Conservation (phyloP, 495 filamentous ascomycete genomes). For the Cudoniella acicularis region DNA sequence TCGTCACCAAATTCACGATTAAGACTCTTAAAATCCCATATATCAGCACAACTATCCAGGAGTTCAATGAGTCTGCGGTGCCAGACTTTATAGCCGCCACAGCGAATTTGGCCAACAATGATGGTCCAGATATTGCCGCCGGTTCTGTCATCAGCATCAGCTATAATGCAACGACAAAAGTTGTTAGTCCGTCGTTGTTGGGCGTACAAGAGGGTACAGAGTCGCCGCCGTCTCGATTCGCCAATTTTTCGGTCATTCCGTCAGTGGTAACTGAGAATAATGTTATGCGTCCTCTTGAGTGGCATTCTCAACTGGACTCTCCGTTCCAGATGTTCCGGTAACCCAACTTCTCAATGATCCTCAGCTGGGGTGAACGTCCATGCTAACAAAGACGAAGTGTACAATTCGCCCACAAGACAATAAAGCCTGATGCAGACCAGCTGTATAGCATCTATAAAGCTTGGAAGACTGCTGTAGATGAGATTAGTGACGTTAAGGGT, state of each 20-base stretch:
- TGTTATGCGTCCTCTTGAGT: background rate
- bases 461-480: constrained; percentile 7
- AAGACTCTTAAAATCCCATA: constrained; percentile 32
- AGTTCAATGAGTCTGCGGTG: background rate
- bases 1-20: constrained; percentile 47
- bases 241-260: constrained; percentile 10
- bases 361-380: too few species aligned
- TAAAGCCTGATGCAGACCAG: constrained; percentile 5
- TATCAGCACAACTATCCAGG: constrained; percentile 9
- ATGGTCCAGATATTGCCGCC: constrained; percentile 5
- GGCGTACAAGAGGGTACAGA: constrained; percentile 7
- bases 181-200: background rate
- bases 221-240: constrained; percentile 9
- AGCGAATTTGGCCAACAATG: background rate
- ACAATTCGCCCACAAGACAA: constrained; percentile 6
- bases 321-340: constrained; percentile 4
- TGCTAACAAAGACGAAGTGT: too few species aligned
- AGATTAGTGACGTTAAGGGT: constrained; percentile 3
- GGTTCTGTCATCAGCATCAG: constrained; percentile 6
- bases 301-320: constrained; percentile 4
- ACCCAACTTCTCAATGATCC: too few species aligned
- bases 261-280: background rate
- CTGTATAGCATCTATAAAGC: constrained; percentile 8
- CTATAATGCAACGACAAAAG: constrained; percentile 5
- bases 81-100: constrained; percentile 5